These are phyloP conservation scores for Thelonectria discophora DNA, from an alignment of 2,329 filamentous ascomycete species.

Conservation along the genomic window DNA sequence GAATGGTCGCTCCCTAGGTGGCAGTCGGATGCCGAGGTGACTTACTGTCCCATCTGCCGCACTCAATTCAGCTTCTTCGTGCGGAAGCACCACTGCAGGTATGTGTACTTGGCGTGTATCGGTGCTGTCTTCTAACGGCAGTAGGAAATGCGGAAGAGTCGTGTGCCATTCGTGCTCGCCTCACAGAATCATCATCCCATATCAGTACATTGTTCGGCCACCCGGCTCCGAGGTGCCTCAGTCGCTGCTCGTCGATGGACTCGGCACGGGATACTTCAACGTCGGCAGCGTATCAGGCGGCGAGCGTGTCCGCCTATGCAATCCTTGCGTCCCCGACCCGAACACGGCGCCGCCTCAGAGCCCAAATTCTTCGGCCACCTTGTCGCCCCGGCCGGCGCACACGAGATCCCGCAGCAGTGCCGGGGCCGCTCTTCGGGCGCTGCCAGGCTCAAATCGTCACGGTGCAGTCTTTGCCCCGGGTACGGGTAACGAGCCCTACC, in stretches of 20 bases:
- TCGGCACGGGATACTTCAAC: conserved; percentile 53
- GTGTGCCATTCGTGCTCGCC: conserved; percentile 92
- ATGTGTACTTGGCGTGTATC: conserved; percentile 38
- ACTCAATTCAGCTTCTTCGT: conserved; percentile 84
- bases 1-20: conserved; percentile 75
- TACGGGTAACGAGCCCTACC: conserved; percentile 48
- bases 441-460: conserved; percentile 45
- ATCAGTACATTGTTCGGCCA: conserved; percentile 89
- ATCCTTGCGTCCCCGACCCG: conserved; percentile 69
- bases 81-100: conserved; percentile 93
- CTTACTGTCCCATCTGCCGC: conserved; percentile 84
- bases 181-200: conserved; percentile 92
- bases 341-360: conserved; percentile 65
- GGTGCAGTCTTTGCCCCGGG: conserved; percentile 49
- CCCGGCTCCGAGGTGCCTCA: conserved; percentile 59
- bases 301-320: conserved; percentile 67
- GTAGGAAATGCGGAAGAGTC: conserved; percentile 88
- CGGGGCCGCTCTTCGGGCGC: conserved; percentile 44
- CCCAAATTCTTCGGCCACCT: conserved; percentile 46
- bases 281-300: conserved; percentile 61
- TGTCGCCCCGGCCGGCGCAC: conserved; percentile 51
- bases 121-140: conserved; percentile 26
- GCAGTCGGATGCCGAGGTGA: conserved; percentile 88
- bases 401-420: conserved; percentile 58
- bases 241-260: conserved; percentile 49